Base-by-base conservation (phyloP, 2,329 filamentous ascomycete species). In the Cladosporium austrohemisphaericum region DNA sequence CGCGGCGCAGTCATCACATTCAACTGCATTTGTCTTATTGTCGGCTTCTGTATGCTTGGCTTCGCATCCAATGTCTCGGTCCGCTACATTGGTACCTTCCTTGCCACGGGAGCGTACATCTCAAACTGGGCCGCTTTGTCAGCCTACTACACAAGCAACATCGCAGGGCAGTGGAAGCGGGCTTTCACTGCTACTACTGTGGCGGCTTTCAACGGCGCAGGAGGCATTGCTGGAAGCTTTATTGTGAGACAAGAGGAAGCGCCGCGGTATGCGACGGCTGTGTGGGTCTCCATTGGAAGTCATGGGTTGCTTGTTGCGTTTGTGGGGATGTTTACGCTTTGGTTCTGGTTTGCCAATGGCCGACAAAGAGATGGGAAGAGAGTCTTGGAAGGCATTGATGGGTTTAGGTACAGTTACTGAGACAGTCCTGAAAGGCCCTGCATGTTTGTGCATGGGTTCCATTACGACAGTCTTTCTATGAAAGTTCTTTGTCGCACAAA, bases 81-180 rank as follows among this genome's bases (percentile, higher is more conserved):
- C 3, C 76, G 83, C 40, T 85, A 85, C 54, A 69, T 83, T 23
- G 83, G 83, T 7, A 81, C 80, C 0, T 85, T 78, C 62, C 72
- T 86, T 2, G 81, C 82, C 0, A 86, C 83, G 0, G 83, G 83
- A 0, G 81, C 83, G 1, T 86, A 85, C 55, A 75, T 86, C 3
- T 80, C 77, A 3, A 86, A 86, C 55, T 86, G 83, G 82, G 82
- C 83, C 0, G 83, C 81, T 0, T 68, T 86, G 54, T 82, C 78
- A 45, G 76, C 80, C 0, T 84, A 81, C 55, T 76, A 81, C 59
- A 76, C 78, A 13, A 84, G 83, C 61, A 85, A 83, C 54, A 73
- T 84, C 33, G 72, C 76, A 0, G 79, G 66, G 0, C 81, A 84
- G 58, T 85, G 81, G 81, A 84, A 84, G 64, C 71, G 81, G 23